Base-by-base conservation (phyloP, 805 yeast species). In the Ascoidea rubescens region DNA sequence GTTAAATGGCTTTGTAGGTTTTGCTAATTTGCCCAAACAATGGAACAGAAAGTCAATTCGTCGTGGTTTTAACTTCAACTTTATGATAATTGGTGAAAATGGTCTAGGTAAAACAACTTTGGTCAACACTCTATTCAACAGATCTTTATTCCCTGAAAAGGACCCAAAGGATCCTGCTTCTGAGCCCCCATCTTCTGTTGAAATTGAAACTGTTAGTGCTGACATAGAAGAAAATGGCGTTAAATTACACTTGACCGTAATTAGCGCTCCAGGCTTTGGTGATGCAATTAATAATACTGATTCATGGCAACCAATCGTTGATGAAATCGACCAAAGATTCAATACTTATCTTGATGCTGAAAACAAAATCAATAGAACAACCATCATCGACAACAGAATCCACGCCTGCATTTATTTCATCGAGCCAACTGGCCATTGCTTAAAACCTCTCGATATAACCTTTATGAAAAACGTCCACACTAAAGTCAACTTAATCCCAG, bases 1-100 rank as follows among this genome's bases (percentile, higher is more conserved):
- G 65, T 79, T 91, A 60, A 86, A 83, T 59, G 91, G 95, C 4
- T 90, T 85, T 65, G 99, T 93, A 53, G 99, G 99, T 5, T 93
- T 93, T 70, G 96, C 97, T 59, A 93, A 90, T 70, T 75, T 93
- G 63, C 99, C 99, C 54, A 93, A 90, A 65, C 99, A 93, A 72
- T 93, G 97, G 96, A 98, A 93, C 71, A 82, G 96, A 70, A 88
- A 86, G 68, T 84, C 96, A 1, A 79, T 88, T 56, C 83, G 85
- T 67, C 78, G 87, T 63, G 99, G 99, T 12, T 93, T 93, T 74
- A 78, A 74, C 60, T 78, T 93, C 65, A 93, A 93, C 66, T 66
- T 93, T 55, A 78, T 93, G 79, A 88, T 87, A 54, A 95, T 90
- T 56, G 95, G 95, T 59, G 95, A 87, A 71, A 73, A 82, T 55